Base-by-base conservation (phyloP, 495 filamentous ascomycete genomes). In the Hypoxylon crocopeplum region DNA sequence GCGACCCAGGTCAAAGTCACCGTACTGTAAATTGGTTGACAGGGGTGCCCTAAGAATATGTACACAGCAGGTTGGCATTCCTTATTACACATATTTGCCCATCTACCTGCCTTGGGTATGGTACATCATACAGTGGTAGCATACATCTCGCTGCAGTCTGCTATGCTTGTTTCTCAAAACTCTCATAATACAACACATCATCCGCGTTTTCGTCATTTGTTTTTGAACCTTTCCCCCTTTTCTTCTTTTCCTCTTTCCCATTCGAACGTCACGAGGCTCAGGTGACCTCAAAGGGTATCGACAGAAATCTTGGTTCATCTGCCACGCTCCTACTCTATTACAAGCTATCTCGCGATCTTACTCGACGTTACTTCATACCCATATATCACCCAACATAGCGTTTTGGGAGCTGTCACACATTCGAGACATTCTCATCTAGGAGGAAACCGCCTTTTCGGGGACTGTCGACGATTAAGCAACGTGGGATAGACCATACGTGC, bases 71-170 rank as follows among this genome's bases (percentile, higher is more conserved):
- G 30, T 34, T 56, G 41, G 52, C 48, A 52, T 51, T 54, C 57
- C 57, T 61, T 57, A 61, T 57, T 56, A 62, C 51, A 50, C 62
- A 64, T 64, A 56, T 64, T 64, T 59, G 61, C 55, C 62, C 62
- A 61, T 60, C 48, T 55, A 38, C 12, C 38, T 51, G 38, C 39
- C 16, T 48, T 48, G 48, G 47, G 54, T 59, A 59, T 40, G 40
- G 47, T 59, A 53, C 52, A 66, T 55, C 56, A 53, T 56, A 56
- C 45, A 20, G 32, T 56, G 42, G 52, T 48, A 65, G 56, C 48
- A 52, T 56, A 56, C 62, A 66, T 62, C 56, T 65, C 50, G 56
- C 46, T 65, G 46, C 46, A 61, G 52, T 52, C 62, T 66, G 52
- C 47, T 52, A 51, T 61, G 48, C 62, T 61, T 61, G 54, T 56